A percentile compares a stretch with the other conserved stretches of the same genome.
phyloP scores from a whole-genome alignment of 2,329 filamentous ascomycete species.

The Aspergillus sp. region DNA sequence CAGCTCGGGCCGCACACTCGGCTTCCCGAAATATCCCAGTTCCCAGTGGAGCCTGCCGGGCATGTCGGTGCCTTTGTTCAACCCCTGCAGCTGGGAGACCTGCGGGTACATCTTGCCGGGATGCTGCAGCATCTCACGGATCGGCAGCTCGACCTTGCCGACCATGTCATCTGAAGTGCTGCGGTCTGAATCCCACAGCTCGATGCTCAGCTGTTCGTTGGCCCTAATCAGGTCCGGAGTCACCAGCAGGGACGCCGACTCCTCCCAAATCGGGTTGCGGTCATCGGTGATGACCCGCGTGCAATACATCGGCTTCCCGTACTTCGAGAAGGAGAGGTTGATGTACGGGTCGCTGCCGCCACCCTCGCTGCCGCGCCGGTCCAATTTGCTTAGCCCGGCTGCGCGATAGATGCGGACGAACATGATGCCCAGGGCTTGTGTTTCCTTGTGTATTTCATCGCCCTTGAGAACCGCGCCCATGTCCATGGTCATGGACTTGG shows the following conservation, averaged over 20 bases:
- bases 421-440: constrained; percentile 74
- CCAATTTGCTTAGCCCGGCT: constrained; percentile 80
- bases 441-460: constrained; percentile 82
- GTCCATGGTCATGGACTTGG: constrained; percentile 88
- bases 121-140: constrained; percentile 91
- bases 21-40: constrained; percentile 89
- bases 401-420: constrained; percentile 90
- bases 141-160: constrained; percentile 84
- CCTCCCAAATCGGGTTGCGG: constrained; percentile 85
- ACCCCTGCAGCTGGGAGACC: constrained; percentile 69
- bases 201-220: constrained; percentile 83
- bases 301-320: constrained; percentile 95
- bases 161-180: constrained; percentile 90
- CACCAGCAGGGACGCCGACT: constrained; percentile 74
- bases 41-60: constrained; percentile 93
- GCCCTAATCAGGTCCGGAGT: constrained; percentile 86
- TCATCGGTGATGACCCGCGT: constrained; percentile 93
- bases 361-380: constrained; percentile 67
- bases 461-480: constrained; percentile 83
- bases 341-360: constrained; percentile 95
- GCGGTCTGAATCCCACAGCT: constrained; percentile 92
- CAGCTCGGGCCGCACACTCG: constrained; percentile 72
- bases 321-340: constrained; percentile 89
- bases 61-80: constrained; percentile 79
- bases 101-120: constrained; percentile 89